These are phyloP conservation scores for Populus hybrid DNA, from an alignment of 441 rosid genomes.

Conservation along the genomic window DNA sequence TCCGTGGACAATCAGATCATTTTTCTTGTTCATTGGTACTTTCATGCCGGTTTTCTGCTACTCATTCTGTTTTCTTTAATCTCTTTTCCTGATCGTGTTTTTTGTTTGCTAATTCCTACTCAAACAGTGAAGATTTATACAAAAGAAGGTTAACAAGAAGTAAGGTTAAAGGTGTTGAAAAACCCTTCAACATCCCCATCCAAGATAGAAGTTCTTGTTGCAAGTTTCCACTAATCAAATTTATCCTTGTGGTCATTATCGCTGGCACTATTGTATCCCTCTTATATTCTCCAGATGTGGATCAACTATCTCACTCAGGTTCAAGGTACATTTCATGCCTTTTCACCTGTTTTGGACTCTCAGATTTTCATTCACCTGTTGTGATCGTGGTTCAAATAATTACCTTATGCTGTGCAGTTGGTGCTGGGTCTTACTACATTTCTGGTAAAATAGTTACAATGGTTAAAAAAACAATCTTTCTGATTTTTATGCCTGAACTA, in stretches of 20 bases:
- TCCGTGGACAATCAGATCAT: not conserved
- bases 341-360: not conserved
- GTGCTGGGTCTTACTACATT: not conserved
- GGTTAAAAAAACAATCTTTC: not conserved
- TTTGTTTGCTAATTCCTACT: not conserved
- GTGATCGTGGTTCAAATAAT: not conserved
- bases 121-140: constrained; percentile 68
- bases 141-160: constrained; percentile 49
- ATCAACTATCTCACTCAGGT: constrained; percentile 35
- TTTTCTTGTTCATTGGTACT: not conserved
- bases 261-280: constrained; percentile 50
- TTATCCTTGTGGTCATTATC: constrained; percentile 44
- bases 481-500: not conserved
- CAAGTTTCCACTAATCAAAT: constrained; percentile 52
- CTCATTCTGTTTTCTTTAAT: not conserved
- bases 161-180: constrained; percentile 43
- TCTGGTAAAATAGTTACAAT: not conserved
- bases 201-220: constrained; percentile 52
- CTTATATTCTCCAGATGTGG: constrained; percentile 47
- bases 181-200: constrained; percentile 44
- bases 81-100: not conserved
- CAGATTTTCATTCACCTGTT: not conserved
- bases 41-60: not conserved
- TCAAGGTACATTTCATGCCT: constrained; percentile 33
- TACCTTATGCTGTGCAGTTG: not conserved